Evolutionary conservation across 495 filamentous ascomycete genomes (phyloP).

Genomic region (Umbilicaria muhlenbergii): DNA sequence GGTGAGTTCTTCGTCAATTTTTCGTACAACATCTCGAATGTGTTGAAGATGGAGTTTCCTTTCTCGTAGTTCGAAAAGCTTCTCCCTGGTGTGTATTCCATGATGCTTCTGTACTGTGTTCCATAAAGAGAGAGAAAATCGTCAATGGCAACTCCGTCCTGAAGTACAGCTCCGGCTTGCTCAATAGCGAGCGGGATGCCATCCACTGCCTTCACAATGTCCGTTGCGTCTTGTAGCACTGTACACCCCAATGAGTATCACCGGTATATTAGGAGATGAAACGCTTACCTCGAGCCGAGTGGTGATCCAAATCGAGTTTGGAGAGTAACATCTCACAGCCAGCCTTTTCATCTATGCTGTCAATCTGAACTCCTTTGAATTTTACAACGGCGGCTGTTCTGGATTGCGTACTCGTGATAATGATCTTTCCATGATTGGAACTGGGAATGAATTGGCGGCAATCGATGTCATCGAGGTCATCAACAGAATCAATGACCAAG

Average conservation of each 20-base stretch:
- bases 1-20: not conserved
- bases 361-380: not conserved
- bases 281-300: not conserved
- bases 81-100: not conserved
- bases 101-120: not conserved
- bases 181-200: not conserved
- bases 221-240: too few relatives aligned
- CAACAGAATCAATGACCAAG: not conserved
- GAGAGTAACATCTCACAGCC: not conserved
- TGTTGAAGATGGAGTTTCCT: not conserved
- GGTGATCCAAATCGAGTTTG: not conserved
- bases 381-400: not conserved
- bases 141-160: not conserved
- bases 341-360: not conserved
- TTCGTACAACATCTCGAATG: not conserved
- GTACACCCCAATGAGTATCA: too few relatives aligned
- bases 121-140: not conserved
- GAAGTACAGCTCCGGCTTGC: not conserved
- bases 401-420: not conserved
- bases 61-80: constrained; percentile 1
- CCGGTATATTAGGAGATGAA: too few relatives aligned
- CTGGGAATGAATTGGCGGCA: not conserved
- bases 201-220: not conserved
- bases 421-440: not conserved
- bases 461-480: not conserved